Evolutionary conservation across 2,329 filamentous ascomycete species (phyloP).

Genomic region (Venturia carpophila): DNA sequence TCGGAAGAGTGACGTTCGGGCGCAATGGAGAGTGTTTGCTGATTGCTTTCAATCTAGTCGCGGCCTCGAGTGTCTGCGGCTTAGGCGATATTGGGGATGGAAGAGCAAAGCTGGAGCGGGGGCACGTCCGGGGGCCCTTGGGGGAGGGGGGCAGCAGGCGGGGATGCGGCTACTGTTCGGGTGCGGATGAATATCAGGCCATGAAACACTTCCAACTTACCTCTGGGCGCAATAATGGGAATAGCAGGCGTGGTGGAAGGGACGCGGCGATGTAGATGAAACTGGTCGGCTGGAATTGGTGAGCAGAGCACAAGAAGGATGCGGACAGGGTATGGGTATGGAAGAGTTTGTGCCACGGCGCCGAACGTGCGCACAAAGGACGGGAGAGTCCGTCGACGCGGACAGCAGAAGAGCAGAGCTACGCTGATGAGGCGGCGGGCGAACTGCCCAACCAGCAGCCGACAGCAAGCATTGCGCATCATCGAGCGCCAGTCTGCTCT

Average conservation of each 20-base stretch:
- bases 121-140: not conserved
- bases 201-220: conserved; percentile 9
- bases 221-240: not conserved
- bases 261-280: conserved; percentile 2
- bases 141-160: not conserved
- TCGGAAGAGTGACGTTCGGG: conserved; percentile 9
- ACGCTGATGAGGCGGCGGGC: conserved; percentile 6
- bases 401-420: conserved; percentile 8
- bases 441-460: not conserved
- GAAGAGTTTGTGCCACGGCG: conserved; percentile 4
- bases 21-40: conserved; percentile 9
- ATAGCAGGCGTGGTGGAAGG: not conserved
- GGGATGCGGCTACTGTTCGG: not conserved
- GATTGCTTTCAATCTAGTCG: conserved; percentile 15
- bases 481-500: not conserved
- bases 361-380: conserved; percentile 1
- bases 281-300: not conserved
- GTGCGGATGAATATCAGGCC: not conserved
- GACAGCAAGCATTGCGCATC: conserved; percentile 3
- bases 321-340: not conserved
- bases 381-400: conserved; percentile 5
- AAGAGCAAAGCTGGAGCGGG: not conserved
- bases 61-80: conserved; percentile 12
- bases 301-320: conserved; percentile 3
- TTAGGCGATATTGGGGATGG: conserved; percentile 1